Percentiles rank a stretch among this genome's conserved stretches.
Evolutionary conservation across 495 filamentous ascomycete species (phyloP).

Genomic region (Cercophora scortea): DNA sequence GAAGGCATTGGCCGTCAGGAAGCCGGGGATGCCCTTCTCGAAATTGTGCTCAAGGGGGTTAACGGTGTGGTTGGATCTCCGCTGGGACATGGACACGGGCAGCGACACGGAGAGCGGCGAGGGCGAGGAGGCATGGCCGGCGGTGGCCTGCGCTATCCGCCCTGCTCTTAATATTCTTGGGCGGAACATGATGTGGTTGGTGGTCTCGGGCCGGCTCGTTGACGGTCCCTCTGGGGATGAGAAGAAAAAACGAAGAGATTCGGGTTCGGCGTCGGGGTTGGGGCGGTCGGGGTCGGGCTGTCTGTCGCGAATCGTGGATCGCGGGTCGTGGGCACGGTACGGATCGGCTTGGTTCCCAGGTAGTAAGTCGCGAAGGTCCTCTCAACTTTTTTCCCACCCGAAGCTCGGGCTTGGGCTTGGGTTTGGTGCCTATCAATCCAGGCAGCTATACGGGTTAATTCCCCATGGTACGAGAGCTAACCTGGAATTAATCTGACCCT

Average conservation of each 20-base stretch:
- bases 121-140: slow-evolving; percentile 7
- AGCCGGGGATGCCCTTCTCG: slow-evolving; percentile 54
- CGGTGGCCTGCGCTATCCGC: not conserved
- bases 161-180: not conserved
- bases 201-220: not conserved
- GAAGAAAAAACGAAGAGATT: not conserved
- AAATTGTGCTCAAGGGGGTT: slow-evolving; percentile 45
- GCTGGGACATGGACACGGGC: not conserved
- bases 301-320: not conserved
- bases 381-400: not conserved
- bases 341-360: not conserved
- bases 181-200: slow-evolving; percentile 3
- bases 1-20: slow-evolving; percentile 60
- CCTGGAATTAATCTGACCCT: not conserved
- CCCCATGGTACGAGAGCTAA: not conserved
- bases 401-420: not conserved
- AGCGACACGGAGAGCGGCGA: slow-evolving; percentile 14
- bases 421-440: slow-evolving; percentile 1
- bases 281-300: not conserved
- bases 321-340: not conserved
- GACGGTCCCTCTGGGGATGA: not conserved
- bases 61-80: slow-evolving; percentile 40
- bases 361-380: not conserved
- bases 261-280: too few species aligned
- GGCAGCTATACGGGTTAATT: not conserved